Evolutionary conservation across 176 grass and related monocot species (phyloP).

Genomic region (Pontederia paniculata): DNA sequence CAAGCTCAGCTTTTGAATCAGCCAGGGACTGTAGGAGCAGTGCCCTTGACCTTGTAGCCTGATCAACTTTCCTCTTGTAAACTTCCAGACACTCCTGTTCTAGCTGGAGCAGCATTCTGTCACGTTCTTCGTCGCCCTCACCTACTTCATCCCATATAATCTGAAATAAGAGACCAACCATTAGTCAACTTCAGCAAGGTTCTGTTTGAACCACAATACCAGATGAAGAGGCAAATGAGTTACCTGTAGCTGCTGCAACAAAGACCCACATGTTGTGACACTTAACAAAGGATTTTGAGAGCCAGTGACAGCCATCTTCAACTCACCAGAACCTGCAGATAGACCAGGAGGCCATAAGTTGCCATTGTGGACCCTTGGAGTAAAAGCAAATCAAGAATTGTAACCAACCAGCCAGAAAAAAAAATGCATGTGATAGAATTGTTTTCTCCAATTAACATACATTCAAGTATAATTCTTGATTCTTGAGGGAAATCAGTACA

Average conservation of each 20-base stretch:
- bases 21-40: conserved; percentile 57
- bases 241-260: conserved; percentile 86
- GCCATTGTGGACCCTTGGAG: too few relatives aligned
- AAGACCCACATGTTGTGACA: conserved; percentile 65
- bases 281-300: conserved; percentile 54
- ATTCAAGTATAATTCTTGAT: too few relatives aligned
- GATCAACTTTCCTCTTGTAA: conserved; percentile 87
- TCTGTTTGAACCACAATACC: not conserved
- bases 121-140: conserved; percentile 69
- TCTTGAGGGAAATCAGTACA: too few relatives aligned
- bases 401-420: too few relatives aligned
- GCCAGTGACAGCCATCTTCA: conserved; percentile 56
- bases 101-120: conserved; percentile 80
- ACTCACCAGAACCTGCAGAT: conserved; percentile 35
- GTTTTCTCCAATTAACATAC: too few relatives aligned
- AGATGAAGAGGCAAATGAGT: conserved; percentile 3
- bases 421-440: too few relatives aligned
- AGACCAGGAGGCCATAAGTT: not conserved
- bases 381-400: too few relatives aligned
- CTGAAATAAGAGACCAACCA: conserved; percentile 39
- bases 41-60: conserved; percentile 55
- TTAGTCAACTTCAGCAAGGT: not conserved
- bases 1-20: conserved; percentile 59
- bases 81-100: conserved; percentile 93
- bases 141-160: conserved; percentile 95